Evolutionary conservation across 768 basidiomycete genomes (phyloP).

Genomic region (Pleurotus djamor): DNA sequence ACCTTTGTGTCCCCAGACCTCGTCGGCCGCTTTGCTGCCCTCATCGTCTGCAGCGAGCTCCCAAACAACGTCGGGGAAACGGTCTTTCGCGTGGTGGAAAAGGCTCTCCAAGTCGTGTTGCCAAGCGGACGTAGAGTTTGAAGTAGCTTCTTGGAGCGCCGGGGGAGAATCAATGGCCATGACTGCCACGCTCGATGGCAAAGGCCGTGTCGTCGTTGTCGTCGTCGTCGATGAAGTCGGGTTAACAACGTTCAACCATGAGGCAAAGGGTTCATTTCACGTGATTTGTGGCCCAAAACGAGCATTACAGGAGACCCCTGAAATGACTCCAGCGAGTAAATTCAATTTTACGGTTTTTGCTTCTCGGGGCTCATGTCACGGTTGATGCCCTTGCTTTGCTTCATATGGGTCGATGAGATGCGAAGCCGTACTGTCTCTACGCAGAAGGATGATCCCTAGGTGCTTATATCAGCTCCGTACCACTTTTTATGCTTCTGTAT

Average conservation of each 20-base stretch:
- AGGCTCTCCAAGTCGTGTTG: slow-evolving; percentile 75
- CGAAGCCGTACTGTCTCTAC: too few species aligned
- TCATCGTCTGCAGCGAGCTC: slow-evolving; percentile 52
- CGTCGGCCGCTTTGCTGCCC: slow-evolving; percentile 41
- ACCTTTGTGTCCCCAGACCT: slow-evolving; percentile 98
- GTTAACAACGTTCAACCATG: neutral
- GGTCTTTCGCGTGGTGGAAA: slow-evolving; percentile 81
- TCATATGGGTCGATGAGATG: too few species aligned
- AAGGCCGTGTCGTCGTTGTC: neutral
- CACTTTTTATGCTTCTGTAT: too few species aligned
- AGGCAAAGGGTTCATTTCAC: neutral
- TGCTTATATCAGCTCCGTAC: too few species aligned
- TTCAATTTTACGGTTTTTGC: too few species aligned
- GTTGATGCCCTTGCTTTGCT: too few species aligned
- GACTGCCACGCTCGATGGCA: neutral
- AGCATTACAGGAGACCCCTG: neutral
- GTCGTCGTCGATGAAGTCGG: neutral
- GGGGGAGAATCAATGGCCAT: slow-evolving; percentile 32
- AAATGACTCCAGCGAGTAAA: too few species aligned
- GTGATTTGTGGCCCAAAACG: neutral
- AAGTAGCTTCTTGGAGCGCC: slow-evolving; percentile 62
- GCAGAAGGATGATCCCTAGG: too few species aligned
- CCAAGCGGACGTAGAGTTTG: slow-evolving; percentile 72
- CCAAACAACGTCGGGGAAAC: slow-evolving; percentile 99
- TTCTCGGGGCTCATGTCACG: too few species aligned